A percentile compares a stretch with the other conserved stretches of the same genome.
Conservation (phyloP, 2,329 filamentous ascomycete species). For the Leptographium radiaticola region DNA sequence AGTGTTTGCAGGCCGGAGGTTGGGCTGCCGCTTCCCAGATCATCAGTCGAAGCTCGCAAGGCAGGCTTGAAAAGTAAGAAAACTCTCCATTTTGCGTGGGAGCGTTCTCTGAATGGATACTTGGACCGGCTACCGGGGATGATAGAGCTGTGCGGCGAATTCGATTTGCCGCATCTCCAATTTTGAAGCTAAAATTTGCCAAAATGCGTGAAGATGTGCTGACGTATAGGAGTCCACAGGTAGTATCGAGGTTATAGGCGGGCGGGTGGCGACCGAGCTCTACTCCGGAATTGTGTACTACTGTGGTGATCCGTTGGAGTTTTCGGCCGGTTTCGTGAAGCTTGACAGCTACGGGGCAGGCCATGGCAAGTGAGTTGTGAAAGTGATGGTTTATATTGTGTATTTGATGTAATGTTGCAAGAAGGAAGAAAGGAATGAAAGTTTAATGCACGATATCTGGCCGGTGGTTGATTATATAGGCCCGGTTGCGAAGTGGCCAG, state of each 20-base stretch:
- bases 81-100: background rate
- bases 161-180: too few relatives aligned
- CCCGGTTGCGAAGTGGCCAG: too few relatives aligned
- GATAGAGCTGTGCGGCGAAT: background rate
- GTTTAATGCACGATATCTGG: too few relatives aligned
- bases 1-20: background rate
- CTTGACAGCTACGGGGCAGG: background rate
- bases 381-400: too few relatives aligned
- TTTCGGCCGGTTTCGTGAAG: background rate
- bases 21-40: background rate
- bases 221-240: background rate
- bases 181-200: too few relatives aligned
- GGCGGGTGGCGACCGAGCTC: background rate
- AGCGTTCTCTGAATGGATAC: background rate
- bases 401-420: too few relatives aligned
- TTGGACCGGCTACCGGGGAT: background rate
- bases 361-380: too few relatives aligned
- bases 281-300: background rate
- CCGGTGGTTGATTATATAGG: too few relatives aligned
- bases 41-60: background rate
- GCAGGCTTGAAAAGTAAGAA: background rate
- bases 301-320: background rate
- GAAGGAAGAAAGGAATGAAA: too few relatives aligned
- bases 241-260: background rate
- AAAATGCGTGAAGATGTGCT: too few relatives aligned